A percentile compares a stretch with the other conserved stretches of the same genome.
Evolutionary conservation across 495 filamentous ascomycete species (phyloP).

Genomic region (Choiromyces venosus): DNA sequence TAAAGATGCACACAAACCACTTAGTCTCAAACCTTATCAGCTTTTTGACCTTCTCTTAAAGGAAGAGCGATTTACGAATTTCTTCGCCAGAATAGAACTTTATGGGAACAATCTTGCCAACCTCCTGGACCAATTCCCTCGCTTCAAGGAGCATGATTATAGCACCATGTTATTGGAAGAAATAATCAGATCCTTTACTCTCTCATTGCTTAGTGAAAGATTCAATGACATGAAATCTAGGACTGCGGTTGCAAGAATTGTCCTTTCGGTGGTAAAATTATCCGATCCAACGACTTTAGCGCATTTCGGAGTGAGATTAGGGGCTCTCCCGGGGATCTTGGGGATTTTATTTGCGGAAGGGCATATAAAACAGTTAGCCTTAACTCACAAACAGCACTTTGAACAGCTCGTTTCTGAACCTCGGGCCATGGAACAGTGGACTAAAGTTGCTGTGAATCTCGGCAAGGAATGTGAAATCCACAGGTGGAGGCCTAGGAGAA

Average conservation of each 20-base stretch:
- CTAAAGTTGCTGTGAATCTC: not conserved
- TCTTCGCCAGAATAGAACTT: conserved; percentile 9
- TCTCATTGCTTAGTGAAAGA: too few species aligned
- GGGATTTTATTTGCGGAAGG: too few species aligned
- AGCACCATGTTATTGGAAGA: not conserved
- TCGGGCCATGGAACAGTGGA: not conserved
- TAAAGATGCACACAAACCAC: too few species aligned
- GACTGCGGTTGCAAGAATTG: not conserved
- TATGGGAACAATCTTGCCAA: conserved; percentile 7
- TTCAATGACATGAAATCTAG: not conserved
- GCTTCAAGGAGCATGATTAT: not conserved
- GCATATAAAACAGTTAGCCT: too few species aligned
- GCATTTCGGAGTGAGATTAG: conserved; percentile 9
- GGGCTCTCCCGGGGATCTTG: conserved; percentile 10
- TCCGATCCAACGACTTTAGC: conserved; percentile 1
- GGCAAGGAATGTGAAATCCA: too few species aligned
- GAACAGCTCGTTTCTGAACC: too few species aligned
- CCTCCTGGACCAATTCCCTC: not conserved
- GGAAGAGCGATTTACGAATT: conserved; percentile 6
- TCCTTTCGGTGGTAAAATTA: not conserved
- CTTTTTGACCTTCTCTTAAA: conserved; percentile 12
- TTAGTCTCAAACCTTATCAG: too few species aligned
- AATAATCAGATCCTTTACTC: too few species aligned
- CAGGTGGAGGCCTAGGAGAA: not conserved
- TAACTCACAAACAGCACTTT: too few species aligned